A percentile compares a stretch with the other conserved stretches of the same genome.
These are phyloP conservation scores for Trichophyton rubrum DNA, from an alignment of 2,329 filamentous ascomycete genomes.

Conservation along the genomic window DNA sequence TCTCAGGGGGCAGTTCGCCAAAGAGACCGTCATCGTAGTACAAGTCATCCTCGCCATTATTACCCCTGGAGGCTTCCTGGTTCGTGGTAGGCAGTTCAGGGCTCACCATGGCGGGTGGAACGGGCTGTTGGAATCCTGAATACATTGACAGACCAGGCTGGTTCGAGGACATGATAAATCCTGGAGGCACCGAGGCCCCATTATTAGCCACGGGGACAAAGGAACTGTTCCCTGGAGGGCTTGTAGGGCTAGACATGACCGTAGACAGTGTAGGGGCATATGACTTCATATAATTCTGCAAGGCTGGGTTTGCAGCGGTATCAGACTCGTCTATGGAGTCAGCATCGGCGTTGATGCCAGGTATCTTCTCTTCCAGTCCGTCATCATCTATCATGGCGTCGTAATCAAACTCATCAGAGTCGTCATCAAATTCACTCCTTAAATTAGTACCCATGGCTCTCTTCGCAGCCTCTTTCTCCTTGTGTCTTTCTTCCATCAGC, in stretches of 20 bases:
- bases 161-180: background rate
- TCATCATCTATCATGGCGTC: constrained; percentile 34
- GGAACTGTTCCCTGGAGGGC: background rate
- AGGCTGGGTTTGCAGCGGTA: background rate
- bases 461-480: constrained; percentile 39
- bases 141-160: background rate
- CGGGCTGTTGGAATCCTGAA: background rate
- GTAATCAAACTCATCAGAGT: constrained; percentile 32
- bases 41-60: constrained; percentile 28
- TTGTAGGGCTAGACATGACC: constrained; percentile 19
- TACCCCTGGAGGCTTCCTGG: background rate
- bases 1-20: constrained; percentile 26
- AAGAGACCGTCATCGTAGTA: constrained; percentile 38
- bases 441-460: constrained; percentile 22
- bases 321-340: constrained; percentile 28
- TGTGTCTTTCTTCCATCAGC: constrained; percentile 50
- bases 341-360: constrained; percentile 37
- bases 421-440: constrained; percentile 26
- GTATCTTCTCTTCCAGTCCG: constrained; percentile 36
- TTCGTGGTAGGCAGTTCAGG: background rate
- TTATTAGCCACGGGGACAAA: background rate
- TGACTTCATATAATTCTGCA: background rate
- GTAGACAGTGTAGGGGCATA: constrained; percentile 26
- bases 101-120: background rate
- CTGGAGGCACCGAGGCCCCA: background rate